Base-by-base conservation (phyloP, 2,329 filamentous ascomycete genomes). In the Fusarium drepaniforme region DNA sequence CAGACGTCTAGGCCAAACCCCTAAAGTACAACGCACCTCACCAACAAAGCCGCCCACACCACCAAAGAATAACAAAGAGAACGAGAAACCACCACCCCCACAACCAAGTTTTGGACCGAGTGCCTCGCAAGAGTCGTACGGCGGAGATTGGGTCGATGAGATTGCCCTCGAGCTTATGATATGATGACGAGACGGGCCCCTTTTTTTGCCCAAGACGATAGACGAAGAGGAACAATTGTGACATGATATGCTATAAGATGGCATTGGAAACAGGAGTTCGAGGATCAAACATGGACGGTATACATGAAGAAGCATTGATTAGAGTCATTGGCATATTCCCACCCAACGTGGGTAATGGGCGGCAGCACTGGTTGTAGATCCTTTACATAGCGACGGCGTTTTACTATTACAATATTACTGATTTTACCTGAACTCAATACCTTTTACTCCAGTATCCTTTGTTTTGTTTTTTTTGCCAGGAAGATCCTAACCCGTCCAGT, bases 91-190 rank as follows among this genome's bases (percentile, higher is more conserved):
- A 2, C 76, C 71, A 15, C 42, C 42, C 6, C 28, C 28, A 30
- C 62, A 61, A 9, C 44, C 66, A 33, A 25, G 51, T 21, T 67
- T 67, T 33, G 66, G 44, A 21, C 68, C 66, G n/a, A 77, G 67
- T 40, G 79, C 76, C 13, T 84, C 83, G 12, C 83, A 84, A 65
- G 83, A 85, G 75, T 79, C 83, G 1, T 85, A 84, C 21, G 83
- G 83, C 8, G 83, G 83, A 4, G 82, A 77, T 13, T 84, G 83
- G 83, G 72, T 84, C 6, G 83, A 85, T 30, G 82, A 85, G 21
- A 70, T 82, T n/a, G 81, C 79, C 1, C 66, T 78, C 7, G 82
- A 84, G 30, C 59, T 83, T 5, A 77, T 79, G 74, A 76, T 80
- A 63, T 79, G 60, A 73, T 53, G 67, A 71, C 30, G 37, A 71